phyloP scores from a whole-genome alignment of 148 eudicot genomes.

The Persicaria tinctoria region DNA sequence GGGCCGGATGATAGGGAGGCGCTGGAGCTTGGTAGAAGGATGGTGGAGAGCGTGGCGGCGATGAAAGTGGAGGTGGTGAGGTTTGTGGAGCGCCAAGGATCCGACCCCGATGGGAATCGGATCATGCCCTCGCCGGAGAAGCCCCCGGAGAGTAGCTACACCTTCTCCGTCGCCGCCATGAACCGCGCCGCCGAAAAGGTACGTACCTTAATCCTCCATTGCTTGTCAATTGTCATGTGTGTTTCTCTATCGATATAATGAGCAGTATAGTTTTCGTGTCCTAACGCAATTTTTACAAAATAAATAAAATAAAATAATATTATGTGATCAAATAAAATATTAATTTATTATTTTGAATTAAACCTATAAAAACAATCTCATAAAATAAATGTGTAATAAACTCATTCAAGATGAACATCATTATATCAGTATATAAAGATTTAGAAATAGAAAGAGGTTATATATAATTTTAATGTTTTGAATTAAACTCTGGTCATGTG shows the following conservation, averaged over 20 bases:
- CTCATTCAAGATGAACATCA: too few species aligned
- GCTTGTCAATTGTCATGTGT: neutral
- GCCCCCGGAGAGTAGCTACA: constrained; percentile 15
- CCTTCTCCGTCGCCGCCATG: constrained; percentile 20
- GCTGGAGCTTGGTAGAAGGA: constrained; percentile 33
- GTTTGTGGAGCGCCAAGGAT: constrained; percentile 14
- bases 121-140: constrained; percentile 13
- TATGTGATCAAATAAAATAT: too few species aligned
- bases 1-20: constrained; percentile 41
- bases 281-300: too few species aligned
- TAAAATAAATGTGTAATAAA: too few species aligned
- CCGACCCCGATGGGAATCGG: neutral
- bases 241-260: neutral
- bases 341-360: too few species aligned
- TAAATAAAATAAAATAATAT: too few species aligned
- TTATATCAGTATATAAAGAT: too few species aligned
- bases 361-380: too few species aligned
- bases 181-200: constrained; percentile 27
- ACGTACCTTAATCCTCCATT: neutral
- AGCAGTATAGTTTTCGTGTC: too few species aligned
- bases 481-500: too few species aligned
- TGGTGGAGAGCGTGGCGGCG: constrained; percentile 33
- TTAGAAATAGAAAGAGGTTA: too few species aligned
- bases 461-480: too few species aligned
- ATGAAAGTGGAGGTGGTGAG: constrained; percentile 34